Base-by-base conservation (phyloP, 2,329 filamentous ascomycete species). In the Penicillium decumbens region DNA sequence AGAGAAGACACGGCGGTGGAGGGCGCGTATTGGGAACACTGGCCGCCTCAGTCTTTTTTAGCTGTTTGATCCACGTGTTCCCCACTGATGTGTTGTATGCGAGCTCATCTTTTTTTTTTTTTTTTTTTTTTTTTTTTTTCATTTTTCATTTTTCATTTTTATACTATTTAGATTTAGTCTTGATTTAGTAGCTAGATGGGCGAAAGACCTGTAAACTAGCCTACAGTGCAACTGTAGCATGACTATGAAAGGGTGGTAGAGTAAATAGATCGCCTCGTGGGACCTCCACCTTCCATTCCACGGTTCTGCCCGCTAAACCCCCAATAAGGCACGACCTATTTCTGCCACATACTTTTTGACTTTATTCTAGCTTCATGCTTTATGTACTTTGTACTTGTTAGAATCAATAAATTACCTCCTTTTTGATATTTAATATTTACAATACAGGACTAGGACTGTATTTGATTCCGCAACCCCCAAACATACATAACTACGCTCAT, bases 211-310 rank as follows among this genome's bases (percentile, higher is more conserved):
- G 3, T 20, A 15, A 20, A 35, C 7, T 9, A 10, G 2, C 32
- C 15, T 4, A 7, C 8, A 10, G 32, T 35, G n/a, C 2, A 35
- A 10, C 33, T 37, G 10, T 40, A 15, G 12, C 23, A 27, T 2
- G 9, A 32, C 20, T 28, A 24, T 48, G 40, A 45, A 39, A 18
- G 27, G n/a, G 15, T 8, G 41, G 24, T 23, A 18, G 10, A 37
- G 29, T 41, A 30, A 30, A 38, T 49, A 41, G 47, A 51, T 53
- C 54, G 50, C 48, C 55, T 55, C 53, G 55, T 59, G 59, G 59
- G 57, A 45, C 54, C 56, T 57, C 59, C 57, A 60, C 59, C 49
- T 27, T 33, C 6, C 56, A 59, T 61, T 59, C 59, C 59, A 60
- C 56, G 59, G 59, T 61, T 60, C 57, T 53, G 52, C 52, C 53